Evolutionary conservation across 768 basidiomycete genomes (phyloP).

Genomic region (Suillus discolor): DNA sequence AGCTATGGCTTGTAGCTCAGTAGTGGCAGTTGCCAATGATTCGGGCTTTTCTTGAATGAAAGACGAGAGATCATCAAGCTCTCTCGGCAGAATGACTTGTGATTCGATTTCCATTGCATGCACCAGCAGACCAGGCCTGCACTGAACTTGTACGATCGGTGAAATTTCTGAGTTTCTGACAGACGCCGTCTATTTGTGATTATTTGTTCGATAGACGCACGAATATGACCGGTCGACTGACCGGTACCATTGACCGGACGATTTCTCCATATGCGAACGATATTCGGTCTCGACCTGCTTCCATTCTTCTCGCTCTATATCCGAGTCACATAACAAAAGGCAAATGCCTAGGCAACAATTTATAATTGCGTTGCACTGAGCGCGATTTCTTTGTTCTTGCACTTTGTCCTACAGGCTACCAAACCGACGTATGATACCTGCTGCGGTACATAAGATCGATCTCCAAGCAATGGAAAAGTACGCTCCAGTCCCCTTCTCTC

Average conservation of each 20-base stretch:
- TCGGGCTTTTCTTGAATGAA: constrained; percentile 58
- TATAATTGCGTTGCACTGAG: constrained; percentile 2
- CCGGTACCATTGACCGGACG: too few species aligned
- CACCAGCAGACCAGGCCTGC: too few species aligned
- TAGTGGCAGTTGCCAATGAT: constrained; percentile 54
- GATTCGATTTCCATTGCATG: constrained; percentile 17
- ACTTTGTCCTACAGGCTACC: neutral
- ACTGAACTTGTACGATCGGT: too few species aligned
- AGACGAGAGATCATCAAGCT: constrained; percentile 53
- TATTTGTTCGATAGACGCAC: neutral
- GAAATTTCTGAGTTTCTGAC: neutral
- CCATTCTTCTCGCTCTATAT: neutral
- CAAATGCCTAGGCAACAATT: neutral
- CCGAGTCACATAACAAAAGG: neutral
- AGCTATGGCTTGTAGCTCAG: constrained; percentile 57
- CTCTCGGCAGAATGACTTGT: constrained; percentile 33
- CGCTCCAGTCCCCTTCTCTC: neutral
- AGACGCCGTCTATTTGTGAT: neutral
- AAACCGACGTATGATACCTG: neutral
- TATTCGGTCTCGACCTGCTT: neutral
- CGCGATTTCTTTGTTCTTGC: constrained; percentile 5
- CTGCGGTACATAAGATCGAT: neutral
- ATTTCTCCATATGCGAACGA: too few species aligned
- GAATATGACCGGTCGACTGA: too few species aligned
- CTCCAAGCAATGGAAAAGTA: neutral